Evolutionary conservation across 2,329 filamentous ascomycete genomes (phyloP), one percentile per base, ranked within the genome.

Genomic region (Nemania sp.): DNA sequence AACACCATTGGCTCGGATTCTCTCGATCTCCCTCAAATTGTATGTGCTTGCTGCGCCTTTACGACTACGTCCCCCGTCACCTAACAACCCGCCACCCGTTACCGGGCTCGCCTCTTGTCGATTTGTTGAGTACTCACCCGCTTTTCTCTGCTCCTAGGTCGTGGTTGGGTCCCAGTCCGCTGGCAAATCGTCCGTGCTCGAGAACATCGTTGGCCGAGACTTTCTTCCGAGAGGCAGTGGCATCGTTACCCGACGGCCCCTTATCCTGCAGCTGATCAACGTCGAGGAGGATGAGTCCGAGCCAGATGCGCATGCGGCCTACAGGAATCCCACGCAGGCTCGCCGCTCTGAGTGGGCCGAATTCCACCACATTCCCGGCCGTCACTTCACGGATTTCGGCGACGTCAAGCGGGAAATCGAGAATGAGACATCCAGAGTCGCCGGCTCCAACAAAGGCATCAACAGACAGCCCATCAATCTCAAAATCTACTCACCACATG

Each of bases 1-100:
- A 99, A 99, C 81, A 99, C 95, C 69, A 99, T 99, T 77, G 95
- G 95, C 78, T 98, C 93, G 81, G 95, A 99, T 78, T 98, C 94
- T 54, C 85, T 99, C 63, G 95, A 99, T 79, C 82, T 99, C 59
- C 95, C 95, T 60, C 95, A 99, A 80, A 99, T 99, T 84, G 95
- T 97, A 88, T 74, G 87, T 81, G 60, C 35, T 39, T 12, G 7
- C 63, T 58, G 54, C 59, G 54, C 64, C 59, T 50, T 47, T 48
- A 40, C 54, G 64, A 57, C 67, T 64, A 32, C 54, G 15, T 49
- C 17, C 37, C 39, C 32, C 32, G 32, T 40, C 40, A 49, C 32
- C 17, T 43, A 37, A 17, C 34, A 17, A 18, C 21, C 29, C 20
- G 13, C 21, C 37, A 32, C 25, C 25, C 25, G 25, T 29, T 29